These are phyloP conservation scores for Paecilomyces variotii DNA, from an alignment of 2,329 filamentous ascomycete species.

Conservation along the genomic window DNA sequence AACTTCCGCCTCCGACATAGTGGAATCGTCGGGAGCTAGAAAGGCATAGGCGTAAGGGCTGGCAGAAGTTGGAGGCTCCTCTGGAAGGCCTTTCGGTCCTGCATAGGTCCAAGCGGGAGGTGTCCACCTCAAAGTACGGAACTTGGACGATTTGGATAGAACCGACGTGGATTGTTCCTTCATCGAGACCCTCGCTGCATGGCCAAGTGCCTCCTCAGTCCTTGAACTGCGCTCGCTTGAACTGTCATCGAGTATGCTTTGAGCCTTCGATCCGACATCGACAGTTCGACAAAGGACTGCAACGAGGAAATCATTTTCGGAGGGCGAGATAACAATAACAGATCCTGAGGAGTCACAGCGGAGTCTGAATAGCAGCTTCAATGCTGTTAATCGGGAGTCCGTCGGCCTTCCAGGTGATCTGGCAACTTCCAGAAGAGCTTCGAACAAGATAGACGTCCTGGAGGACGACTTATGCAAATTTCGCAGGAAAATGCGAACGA, in stretches of 20 bases:
- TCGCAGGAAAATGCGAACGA: slow-evolving; percentile 68
- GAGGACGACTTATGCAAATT: slow-evolving; percentile 58
- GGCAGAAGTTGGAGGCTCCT: slow-evolving; percentile 41
- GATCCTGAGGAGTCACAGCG: slow-evolving; percentile 73
- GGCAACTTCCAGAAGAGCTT: slow-evolving; percentile 56
- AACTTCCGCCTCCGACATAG: slow-evolving; percentile 15
- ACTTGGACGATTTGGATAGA: slow-evolving; percentile 22
- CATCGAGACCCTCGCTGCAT: slow-evolving; percentile 20
- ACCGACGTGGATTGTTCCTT: slow-evolving; percentile 22
- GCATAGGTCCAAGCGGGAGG: slow-evolving; percentile 51
- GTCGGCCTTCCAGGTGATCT: slow-evolving; percentile 52
- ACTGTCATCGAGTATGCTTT: slow-evolving; percentile 36
- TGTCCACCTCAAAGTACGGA: slow-evolving; percentile 28
- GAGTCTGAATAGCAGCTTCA: slow-evolving; percentile 74
- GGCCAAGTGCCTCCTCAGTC: slow-evolving; percentile 27
- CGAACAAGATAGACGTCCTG: slow-evolving; percentile 58
- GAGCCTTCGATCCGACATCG: slow-evolving; percentile 39
- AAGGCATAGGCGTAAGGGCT: slow-evolving; percentile 47
- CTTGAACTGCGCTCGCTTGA: slow-evolving; percentile 26
- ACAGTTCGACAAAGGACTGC: slow-evolving; percentile 59
- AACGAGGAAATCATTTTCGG: slow-evolving; percentile 67
- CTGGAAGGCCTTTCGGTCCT: slow-evolving; percentile 46
- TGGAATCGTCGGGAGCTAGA: slow-evolving; percentile 27
- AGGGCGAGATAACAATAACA: slow-evolving; percentile 61
- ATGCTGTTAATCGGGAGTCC: slow-evolving; percentile 63